Base-by-base conservation (phyloP, 192 early-diverging fungal species). In the Linnemannia hyalina region DNA sequence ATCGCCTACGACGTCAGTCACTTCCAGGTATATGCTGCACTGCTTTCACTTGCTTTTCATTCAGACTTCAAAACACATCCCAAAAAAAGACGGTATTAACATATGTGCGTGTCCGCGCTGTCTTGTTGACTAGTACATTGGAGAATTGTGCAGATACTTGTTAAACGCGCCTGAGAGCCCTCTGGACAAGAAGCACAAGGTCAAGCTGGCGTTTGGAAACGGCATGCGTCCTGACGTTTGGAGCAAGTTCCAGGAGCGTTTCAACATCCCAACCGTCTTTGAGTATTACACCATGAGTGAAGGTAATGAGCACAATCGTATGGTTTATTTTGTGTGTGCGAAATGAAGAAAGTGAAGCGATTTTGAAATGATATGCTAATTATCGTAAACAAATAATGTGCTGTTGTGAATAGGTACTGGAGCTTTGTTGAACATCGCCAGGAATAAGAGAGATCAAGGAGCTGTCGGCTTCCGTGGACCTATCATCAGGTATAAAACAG, bases 211-310 rank as follows among this genome's bases (percentile, higher is more conserved):
- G 6, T 91, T 92, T 79, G 95, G 95, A 60, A 96, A 96, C 77
- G 95, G 94, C 15, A 88, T 96, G 86, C 80, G 93, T 16, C 92
- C 91, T 9, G 95, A 96, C 55, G 87, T 96, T 18, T 96, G 95
- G 94, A 71, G 74, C 36, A 80, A 77, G 29, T 94, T 96, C 74
- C 89, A 90, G 74, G 88, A 91, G 35, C 88, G 95, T 18, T 95
- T 96, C 79, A 83, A 75, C 55, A 92, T 95, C 36, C 69, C 75
- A 5, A 88, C 89, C 0, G 83, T 96, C n/a, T 89, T 89, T 80
- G 95, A 96, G 76, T 92, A 92, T 55, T 96, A 95, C 81, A 93
- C 89, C 22, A 88, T 91, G 36, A 95, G 94, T 40, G 95, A 95
- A 87, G 93, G 93, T 86, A 90, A 91, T 44, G 49, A 60, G 3